Conservation (phyloP, 495 filamentous ascomycete species). For the Pyronema domesticum region DNA sequence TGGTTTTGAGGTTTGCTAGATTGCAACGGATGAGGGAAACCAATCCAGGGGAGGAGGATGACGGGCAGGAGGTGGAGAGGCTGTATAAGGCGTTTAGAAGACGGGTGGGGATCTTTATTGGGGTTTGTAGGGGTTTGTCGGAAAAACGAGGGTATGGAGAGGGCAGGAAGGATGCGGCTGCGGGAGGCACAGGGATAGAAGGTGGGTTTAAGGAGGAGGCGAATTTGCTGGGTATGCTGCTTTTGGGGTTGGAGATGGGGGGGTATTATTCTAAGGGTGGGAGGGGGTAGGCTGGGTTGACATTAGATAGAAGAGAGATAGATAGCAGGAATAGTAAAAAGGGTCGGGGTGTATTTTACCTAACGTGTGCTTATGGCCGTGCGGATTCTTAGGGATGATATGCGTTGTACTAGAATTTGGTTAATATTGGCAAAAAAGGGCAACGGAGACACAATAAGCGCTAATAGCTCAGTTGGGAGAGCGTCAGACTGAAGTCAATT, state of each 20-base stretch:
- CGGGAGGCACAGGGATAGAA: slow-evolving; percentile 23
- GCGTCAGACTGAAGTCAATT: too few species aligned
- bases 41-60: slow-evolving; percentile 30
- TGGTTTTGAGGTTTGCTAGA: slow-evolving; percentile 53
- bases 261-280: slow-evolving; percentile 32
- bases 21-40: slow-evolving; percentile 13
- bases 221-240: slow-evolving; percentile 36
- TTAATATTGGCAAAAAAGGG: too few species aligned
- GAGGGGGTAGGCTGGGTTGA: not conserved
- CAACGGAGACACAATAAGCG: too few species aligned
- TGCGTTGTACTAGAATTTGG: too few species aligned
- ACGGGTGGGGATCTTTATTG: slow-evolving; percentile 50
- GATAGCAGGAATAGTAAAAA: too few species aligned
- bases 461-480: too few species aligned
- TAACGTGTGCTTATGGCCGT: too few species aligned
- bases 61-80: slow-evolving; percentile 30
- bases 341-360: too few species aligned
- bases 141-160: slow-evolving; percentile 43
- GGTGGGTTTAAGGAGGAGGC: slow-evolving; percentile 21
- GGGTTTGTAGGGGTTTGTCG: slow-evolving; percentile 39
- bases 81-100: slow-evolving; percentile 48
- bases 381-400: too few species aligned
- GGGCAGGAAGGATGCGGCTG: slow-evolving; percentile 26
- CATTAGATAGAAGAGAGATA: too few species aligned
- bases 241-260: slow-evolving; percentile 43